A percentile compares a stretch with the other conserved stretches of the same genome.
Evolutionary conservation across 83 land plant genomes (phyloP).

Genomic region (Picea abies): DNA sequence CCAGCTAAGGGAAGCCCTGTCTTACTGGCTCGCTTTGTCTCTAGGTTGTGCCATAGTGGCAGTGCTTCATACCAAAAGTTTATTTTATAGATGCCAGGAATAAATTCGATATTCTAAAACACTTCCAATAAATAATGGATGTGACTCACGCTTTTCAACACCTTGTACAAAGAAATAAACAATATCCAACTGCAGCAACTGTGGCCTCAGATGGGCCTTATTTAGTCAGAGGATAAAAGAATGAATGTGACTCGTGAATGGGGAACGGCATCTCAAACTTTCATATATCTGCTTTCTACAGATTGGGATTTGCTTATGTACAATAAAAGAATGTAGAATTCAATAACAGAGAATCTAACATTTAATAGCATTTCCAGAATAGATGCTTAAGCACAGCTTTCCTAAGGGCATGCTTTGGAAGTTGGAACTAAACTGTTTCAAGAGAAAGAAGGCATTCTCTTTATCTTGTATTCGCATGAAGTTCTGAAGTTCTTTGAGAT

Average conservation of each 20-base stretch:
- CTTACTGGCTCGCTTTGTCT: too few relatives aligned
- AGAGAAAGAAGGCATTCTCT: not conserved
- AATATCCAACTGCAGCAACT: too few relatives aligned
- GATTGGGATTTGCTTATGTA: conserved; percentile 6
- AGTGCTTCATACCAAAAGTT: too few relatives aligned
- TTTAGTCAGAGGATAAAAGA: too few relatives aligned
- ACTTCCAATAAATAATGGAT: too few relatives aligned
- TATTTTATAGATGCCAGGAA: too few relatives aligned
- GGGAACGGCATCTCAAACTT: not conserved
- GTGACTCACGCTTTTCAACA: too few relatives aligned
- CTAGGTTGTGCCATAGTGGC: too few relatives aligned
- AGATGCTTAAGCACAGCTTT: conserved; percentile 4
- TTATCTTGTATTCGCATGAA: not conserved
- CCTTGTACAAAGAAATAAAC: too few relatives aligned
- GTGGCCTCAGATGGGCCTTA: too few relatives aligned
- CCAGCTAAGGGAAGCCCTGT: not conserved
- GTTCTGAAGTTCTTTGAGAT: conserved; percentile 10
- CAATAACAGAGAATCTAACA: conserved; percentile 3
- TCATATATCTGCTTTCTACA: conserved; percentile 17
- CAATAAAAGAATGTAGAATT: conserved; percentile 18
- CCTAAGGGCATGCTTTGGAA: not conserved
- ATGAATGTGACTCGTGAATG: too few relatives aligned
- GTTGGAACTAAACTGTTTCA: not conserved
- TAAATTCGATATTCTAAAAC: too few relatives aligned
- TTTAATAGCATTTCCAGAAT: conserved; percentile 1